Conservation (phyloP, 306 rosid genomes). For the Luffa aegyptiaca region DNA sequence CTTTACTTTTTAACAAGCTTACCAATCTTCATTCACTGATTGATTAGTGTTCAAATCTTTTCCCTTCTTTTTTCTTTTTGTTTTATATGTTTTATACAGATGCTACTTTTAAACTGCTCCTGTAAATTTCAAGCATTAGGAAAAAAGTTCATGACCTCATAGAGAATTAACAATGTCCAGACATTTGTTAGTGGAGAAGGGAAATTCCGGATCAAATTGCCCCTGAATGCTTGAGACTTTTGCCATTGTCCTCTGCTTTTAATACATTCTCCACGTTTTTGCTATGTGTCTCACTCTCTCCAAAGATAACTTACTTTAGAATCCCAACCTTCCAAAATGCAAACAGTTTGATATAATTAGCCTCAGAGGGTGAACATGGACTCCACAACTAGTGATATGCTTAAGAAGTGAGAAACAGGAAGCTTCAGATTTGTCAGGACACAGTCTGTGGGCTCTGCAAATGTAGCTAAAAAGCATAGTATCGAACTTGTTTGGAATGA, state of each 20-base stretch:
- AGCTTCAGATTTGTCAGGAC: not conserved
- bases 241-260: constrained; percentile 35
- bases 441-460: not conserved
- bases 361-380: constrained; percentile 3
- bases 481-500: not conserved
- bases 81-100: not conserved
- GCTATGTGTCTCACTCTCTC: constrained; percentile 14
- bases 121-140: not conserved
- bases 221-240: constrained; percentile 53
- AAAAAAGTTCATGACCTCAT: constrained; percentile 16
- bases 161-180: constrained; percentile 39
- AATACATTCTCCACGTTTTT: constrained; percentile 29
- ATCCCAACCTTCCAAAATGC: not conserved
- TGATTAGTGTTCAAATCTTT: not conserved
- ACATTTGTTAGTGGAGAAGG: constrained; percentile 63
- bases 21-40: not conserved
- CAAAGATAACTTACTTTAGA: constrained; percentile 4
- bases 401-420: not conserved
- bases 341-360: not conserved
- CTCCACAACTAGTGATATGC: constrained; percentile 6
- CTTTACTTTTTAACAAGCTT: constrained; percentile 14
- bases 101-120: not conserved
- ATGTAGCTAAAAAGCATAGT: not conserved
- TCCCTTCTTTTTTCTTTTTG: not conserved
- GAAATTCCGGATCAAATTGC: constrained; percentile 43